Base-by-base conservation (phyloP, 805 yeast genomes). In the Candida fluviatilis region DNA sequence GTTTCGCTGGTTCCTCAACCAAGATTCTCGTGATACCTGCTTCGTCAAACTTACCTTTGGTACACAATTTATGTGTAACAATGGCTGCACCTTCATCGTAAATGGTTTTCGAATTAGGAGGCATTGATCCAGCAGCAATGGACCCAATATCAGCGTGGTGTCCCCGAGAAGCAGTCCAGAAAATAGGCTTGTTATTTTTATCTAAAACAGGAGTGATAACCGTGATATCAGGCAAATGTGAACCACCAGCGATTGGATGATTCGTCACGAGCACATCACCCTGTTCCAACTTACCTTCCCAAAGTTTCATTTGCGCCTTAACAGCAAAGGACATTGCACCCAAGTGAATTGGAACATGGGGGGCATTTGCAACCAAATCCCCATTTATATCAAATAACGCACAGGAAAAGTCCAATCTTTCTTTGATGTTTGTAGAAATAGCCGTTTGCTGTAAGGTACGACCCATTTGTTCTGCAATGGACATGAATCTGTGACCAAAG, bases 61-160 rank as follows among this genome's bases (percentile, higher is more conserved):
- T 37, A 5, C 89, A 91, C 12, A 91, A 69, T 42, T 84, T 70
- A 55, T 83, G 90, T 1, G 93, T 81, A 51, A 78, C 75, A 25
- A 91, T 88, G 2, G 86, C 78, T 2, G 96, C 96, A 32, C 97
- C 98, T 62, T 90, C 97, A 54, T 90, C 90, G 70, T 79, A 83
- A 29, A 91, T 63, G 42, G 80, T 80, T 51, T 81, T 86, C 2
- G 96, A 87, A 54, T 84, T 80, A 7, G 96, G 95, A 12, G 97
- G 96, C 89, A 90, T 88, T 0, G 95, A 84, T 1, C 97, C 97
- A 1, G 97, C 95, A 25, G 87, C 63, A 41, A 83, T 77, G 11
- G 95, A 95, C 13, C 98, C 97, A 53, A 91, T 90, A 60, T 90
- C 98, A 4, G 96, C 90, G 62, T 91, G 98, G 62, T 90, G 98